Percentiles rank a stretch among this genome's conserved stretches.
Conservation (phyloP, 768 basidiomycete species). For the Hericium coralloides region DNA sequence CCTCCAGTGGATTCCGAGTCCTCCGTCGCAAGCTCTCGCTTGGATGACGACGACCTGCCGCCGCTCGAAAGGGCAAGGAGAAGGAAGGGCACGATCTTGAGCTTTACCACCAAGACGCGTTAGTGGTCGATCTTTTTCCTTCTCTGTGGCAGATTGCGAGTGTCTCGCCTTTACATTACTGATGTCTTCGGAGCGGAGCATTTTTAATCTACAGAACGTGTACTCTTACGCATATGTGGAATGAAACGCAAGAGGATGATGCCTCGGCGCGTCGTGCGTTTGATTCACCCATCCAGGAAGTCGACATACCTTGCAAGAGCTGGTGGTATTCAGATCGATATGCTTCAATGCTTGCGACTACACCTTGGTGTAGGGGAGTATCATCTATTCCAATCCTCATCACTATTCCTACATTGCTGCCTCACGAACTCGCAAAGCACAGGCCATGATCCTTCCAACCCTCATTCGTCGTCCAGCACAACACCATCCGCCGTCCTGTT, state of each 20-base stretch:
- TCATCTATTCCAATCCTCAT: no score
- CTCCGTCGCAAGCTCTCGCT: conserved; percentile 1
- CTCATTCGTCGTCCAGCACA: conserved; percentile 3
- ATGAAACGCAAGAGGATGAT: no score
- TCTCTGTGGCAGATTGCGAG: background rate
- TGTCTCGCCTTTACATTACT: background rate
- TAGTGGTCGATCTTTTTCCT: no score
- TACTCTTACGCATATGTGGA: background rate
- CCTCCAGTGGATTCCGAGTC: conserved; percentile 6
- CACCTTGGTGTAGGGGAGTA: no score
- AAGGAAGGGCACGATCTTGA: conserved; percentile 29
- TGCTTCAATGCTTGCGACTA: no score
- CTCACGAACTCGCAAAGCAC: no score
- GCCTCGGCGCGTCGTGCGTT: no score
- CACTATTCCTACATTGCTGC: no score
- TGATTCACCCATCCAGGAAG: no score
- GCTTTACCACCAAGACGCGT: background rate
- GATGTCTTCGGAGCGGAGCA: background rate
- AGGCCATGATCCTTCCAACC: no score
- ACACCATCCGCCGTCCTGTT: conserved; percentile 27
- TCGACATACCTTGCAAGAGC: no score
- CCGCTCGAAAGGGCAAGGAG: conserved; percentile 63
- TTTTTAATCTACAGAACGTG: background rate
- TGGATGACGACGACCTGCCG: conserved; percentile 45
- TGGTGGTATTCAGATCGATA: no score